phyloP scores from a whole-genome alignment of 2,329 filamentous ascomycete genomes.

The Fusarium subglutinans region DNA sequence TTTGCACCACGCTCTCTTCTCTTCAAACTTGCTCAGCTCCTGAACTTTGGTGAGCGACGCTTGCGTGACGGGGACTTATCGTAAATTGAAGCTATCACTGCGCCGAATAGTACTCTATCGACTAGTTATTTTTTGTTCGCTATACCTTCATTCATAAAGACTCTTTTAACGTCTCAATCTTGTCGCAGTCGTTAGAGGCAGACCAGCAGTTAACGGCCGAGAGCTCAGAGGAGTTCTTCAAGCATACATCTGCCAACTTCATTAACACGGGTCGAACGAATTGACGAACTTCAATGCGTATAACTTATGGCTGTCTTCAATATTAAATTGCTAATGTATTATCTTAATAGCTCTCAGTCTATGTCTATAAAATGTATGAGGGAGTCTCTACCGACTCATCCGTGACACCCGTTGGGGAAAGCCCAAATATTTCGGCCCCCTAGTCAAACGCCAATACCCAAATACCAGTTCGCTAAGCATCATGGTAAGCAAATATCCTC shows the following conservation, averaged over 20 bases:
- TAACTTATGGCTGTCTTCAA: background rate
- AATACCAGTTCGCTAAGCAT: background rate
- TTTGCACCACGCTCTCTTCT: background rate
- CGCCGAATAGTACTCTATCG: too few relatives aligned
- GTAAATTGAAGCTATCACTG: background rate
- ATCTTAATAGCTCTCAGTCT: background rate
- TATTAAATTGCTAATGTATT: background rate
- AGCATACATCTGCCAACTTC: too few relatives aligned
- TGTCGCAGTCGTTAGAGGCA: too few relatives aligned
- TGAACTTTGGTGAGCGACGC: background rate
- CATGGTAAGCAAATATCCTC: background rate
- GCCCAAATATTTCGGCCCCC: background rate
- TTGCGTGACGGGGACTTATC: fast-evolving
- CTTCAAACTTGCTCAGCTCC: background rate
- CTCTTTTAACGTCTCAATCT: too few relatives aligned
- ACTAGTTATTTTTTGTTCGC: background rate
- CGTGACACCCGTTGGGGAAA: background rate
- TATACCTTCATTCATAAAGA: background rate
- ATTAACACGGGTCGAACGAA: too few relatives aligned
- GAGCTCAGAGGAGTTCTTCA: too few relatives aligned
- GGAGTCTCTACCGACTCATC: background rate
- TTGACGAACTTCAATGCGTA: background rate
- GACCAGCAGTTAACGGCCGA: too few relatives aligned
- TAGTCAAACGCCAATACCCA: background rate
- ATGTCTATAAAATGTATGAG: background rate